Evolutionary conservation across 257 asterid genomes (phyloP).

Genomic region (Vinca minor): DNA sequence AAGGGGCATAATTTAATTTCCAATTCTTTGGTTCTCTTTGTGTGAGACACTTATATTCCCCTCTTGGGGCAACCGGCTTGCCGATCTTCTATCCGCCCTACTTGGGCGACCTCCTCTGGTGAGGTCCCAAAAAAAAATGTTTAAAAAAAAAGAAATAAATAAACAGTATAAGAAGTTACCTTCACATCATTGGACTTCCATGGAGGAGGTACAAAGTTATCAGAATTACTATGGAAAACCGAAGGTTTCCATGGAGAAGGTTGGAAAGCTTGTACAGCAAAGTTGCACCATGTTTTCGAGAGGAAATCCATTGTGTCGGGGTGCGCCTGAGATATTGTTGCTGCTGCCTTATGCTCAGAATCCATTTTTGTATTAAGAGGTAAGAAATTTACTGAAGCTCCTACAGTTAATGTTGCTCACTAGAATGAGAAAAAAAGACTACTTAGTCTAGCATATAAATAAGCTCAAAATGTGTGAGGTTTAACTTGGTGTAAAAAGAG

Average conservation of each 20-base stretch:
- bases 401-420: constrained; percentile 6
- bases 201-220: constrained; percentile 49
- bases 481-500: background rate
- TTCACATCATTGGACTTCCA: constrained; percentile 80
- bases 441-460: constrained; percentile 14
- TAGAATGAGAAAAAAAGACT: constrained; percentile 9
- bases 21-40: no score
- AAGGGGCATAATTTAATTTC: no score
- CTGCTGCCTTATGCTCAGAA: constrained; percentile 34
- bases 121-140: no score
- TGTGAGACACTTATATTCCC: no score
- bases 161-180: constrained; percentile 33
- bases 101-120: no score
- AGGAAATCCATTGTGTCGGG: constrained; percentile 96
- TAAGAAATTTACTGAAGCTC: constrained; percentile 16
- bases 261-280: constrained; percentile 71
- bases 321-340: constrained; percentile 73
- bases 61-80: no score
- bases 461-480: constrained; percentile 9
- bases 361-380: constrained; percentile 44
- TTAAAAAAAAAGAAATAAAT: no score
- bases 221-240: constrained; percentile 43
- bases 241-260: constrained; percentile 47
- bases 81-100: no score
- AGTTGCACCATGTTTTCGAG: constrained; percentile 75